Conservation (phyloP, 2,329 filamentous ascomycete genomes). For the Diplodia mutila region DNA sequence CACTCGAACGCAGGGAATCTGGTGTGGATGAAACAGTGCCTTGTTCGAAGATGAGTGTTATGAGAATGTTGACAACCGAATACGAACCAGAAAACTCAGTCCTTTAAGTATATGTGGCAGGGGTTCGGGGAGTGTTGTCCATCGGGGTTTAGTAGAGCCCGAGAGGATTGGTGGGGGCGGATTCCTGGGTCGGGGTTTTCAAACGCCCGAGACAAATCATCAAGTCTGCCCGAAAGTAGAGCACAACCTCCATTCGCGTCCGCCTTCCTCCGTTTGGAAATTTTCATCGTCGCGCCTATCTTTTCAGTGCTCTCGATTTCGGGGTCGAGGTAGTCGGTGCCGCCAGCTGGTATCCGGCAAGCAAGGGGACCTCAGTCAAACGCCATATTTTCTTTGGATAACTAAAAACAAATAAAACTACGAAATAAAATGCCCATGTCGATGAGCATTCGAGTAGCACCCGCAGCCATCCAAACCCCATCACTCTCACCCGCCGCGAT, state of each 20-base stretch:
- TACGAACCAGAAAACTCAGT: neutral
- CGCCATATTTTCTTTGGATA: too few species aligned
- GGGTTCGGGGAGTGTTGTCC: neutral
- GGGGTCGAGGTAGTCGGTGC: too few species aligned
- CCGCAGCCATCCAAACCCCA: too few species aligned
- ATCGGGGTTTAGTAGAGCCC: constrained; percentile 6
- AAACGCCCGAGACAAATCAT: neutral
- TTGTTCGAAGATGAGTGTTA: neutral
- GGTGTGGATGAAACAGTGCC: neutral
- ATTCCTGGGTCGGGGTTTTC: neutral
- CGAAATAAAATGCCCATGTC: too few species aligned
- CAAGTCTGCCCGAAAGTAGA: too few species aligned
- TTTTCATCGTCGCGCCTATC: too few species aligned
- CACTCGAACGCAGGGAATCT: neutral
- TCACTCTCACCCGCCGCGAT: neutral
- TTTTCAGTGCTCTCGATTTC: too few species aligned
- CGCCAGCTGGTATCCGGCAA: too few species aligned
- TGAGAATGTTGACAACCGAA: neutral
- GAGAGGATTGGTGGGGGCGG: neutral
- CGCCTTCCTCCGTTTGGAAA: too few species aligned
- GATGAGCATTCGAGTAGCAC: neutral
- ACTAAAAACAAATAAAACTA: too few species aligned
- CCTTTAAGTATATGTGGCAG: neutral
- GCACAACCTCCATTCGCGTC: too few species aligned
- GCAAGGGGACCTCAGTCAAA: too few species aligned